phyloP scores from a whole-genome alignment of 164 flowering plant species.

The Cinnamomum micranthum region DNA sequence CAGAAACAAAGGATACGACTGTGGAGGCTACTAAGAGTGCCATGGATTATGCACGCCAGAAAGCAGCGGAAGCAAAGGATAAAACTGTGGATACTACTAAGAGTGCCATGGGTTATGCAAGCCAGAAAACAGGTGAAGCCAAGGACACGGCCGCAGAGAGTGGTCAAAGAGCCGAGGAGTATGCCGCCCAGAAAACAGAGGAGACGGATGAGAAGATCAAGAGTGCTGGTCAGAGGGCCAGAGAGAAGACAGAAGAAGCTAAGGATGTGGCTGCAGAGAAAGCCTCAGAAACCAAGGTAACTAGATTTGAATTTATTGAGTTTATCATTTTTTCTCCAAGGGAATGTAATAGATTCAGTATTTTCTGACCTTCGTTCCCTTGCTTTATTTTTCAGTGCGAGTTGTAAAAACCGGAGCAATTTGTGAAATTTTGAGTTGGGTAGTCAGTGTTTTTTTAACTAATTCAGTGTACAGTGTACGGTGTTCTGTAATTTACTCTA shows the following conservation, averaged over 20 bases:
- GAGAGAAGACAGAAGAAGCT: conserved; percentile 38
- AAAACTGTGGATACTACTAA: not conserved
- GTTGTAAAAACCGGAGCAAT: not conserved
- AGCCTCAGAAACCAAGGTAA: conserved; percentile 24
- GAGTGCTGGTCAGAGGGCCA: conserved; percentile 7
- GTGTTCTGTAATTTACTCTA: not conserved
- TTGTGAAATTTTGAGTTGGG: not conserved
- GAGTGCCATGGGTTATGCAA: conserved; percentile 9
- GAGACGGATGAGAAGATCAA: conserved; percentile 12
- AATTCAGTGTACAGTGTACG: no score
- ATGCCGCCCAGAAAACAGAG: conserved; percentile 24
- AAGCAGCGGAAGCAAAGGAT: conserved; percentile 42
- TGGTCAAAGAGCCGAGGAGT: conserved; percentile 24
- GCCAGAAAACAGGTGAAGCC: conserved; percentile 28
- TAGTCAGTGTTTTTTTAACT: not conserved
- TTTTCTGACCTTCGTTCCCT: not conserved
- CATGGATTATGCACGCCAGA: conserved; percentile 35
- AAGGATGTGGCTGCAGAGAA: conserved; percentile 19
- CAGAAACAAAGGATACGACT: conserved; percentile 16
- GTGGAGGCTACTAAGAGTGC: conserved; percentile 30
- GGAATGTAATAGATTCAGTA: not conserved
- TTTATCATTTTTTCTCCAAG: not conserved
- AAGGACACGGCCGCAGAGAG: not conserved
- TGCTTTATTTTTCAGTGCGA: not conserved
- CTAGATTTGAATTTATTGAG: not conserved